phyloP scores from a whole-genome alignment of 768 basidiomycete species.

The Termitomyces sp. region DNA sequence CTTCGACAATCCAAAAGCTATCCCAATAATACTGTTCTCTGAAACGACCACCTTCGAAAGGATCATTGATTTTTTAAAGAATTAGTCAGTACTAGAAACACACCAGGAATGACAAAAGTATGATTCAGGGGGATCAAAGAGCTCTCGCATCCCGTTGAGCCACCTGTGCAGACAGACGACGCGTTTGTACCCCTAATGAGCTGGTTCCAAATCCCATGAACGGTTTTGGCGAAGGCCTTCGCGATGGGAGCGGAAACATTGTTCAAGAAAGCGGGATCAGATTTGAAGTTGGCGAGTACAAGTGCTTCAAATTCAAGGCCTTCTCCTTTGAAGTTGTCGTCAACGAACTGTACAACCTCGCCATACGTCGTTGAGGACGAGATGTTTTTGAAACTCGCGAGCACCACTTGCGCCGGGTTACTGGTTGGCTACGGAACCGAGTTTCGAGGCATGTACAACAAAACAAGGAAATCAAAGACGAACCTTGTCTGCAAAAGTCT shows the following conservation, averaged over 20 bases:
- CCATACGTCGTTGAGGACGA: conserved; percentile 52
- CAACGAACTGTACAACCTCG: conserved; percentile 61
- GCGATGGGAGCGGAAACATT: conserved; percentile 68
- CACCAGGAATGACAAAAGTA: conserved; percentile 86
- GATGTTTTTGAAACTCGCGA: conserved; percentile 61
- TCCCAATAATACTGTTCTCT: conserved; percentile 73
- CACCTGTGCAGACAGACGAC: conserved; percentile 53
- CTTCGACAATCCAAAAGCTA: conserved; percentile 86
- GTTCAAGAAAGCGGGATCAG: conserved; percentile 59
- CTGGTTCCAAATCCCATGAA: conserved; percentile 81
- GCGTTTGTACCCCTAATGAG: conserved; percentile 74
- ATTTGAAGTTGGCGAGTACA: conserved; percentile 54
- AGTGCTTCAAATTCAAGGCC: conserved; percentile 75
- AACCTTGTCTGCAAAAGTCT: conserved; percentile 82
- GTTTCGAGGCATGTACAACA: not conserved
- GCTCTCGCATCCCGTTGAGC: conserved; percentile 64
- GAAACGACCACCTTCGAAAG: conserved; percentile 56
- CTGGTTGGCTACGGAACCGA: conserved; percentile 57
- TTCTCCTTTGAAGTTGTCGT: conserved; percentile 76
- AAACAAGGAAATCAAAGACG: not conserved
- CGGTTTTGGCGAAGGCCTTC: conserved; percentile 69
- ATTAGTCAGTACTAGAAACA: not conserved
- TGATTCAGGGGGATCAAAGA: conserved; percentile 87
- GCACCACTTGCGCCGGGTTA: conserved; percentile 56
- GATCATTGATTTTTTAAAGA: not conserved